Evolutionary conservation across 1,284 basidiomycete genomes (phyloP), one percentile per base, ranked within the genome.

Genomic region (Gymnopus androsaceus): DNA sequence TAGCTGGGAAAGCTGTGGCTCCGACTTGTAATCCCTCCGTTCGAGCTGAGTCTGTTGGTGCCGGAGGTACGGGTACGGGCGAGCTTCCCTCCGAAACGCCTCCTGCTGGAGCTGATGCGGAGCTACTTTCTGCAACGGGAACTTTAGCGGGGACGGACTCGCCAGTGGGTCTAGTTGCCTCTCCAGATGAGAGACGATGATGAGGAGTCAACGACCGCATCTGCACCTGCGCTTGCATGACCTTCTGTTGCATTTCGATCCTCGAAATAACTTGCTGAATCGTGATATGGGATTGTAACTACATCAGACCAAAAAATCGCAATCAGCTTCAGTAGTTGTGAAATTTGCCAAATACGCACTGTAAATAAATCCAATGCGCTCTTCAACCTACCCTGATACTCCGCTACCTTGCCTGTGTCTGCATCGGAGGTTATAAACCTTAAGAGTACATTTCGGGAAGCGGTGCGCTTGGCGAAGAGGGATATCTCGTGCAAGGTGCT

Each of bases 201-300:
- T 0, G 33, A 21, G 25, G 37, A 37, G 38, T 37, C 17, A 17
- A 37, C 9, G 15, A 28, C 21, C 23, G 28, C n/a, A n/a, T 33
- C 17, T 21, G n/a, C 6, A 21, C 11, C 17, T 30, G 44, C 17
- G 27, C 19, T 38, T 33, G n/a, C n/a, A n/a, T n/a, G n/a, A n/a
- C n/a, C n/a, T n/a, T n/a, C n/a, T n/a, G 44, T 17, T 55, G 45
- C 23, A 25, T 33, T 40, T 45, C 41, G 19, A 55, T 50, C 6
- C 54, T 37, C 23, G 15, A 30, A 1, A 38, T 25, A 1, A 55
- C 38, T 27, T 55, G 54, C 19, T 40, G 54, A 31, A 50, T 19
- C 8, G 25, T 55, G 6, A 55, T 55, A 19, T 55, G 19, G 3
- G 54, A 30, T 44, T 55, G 54, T 23, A 55, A 28, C 54, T 55